Percentiles rank a stretch among this genome's conserved stretches.
Evolutionary conservation across 345 rosid species (phyloP).

Genomic region (Ricinus communis): DNA sequence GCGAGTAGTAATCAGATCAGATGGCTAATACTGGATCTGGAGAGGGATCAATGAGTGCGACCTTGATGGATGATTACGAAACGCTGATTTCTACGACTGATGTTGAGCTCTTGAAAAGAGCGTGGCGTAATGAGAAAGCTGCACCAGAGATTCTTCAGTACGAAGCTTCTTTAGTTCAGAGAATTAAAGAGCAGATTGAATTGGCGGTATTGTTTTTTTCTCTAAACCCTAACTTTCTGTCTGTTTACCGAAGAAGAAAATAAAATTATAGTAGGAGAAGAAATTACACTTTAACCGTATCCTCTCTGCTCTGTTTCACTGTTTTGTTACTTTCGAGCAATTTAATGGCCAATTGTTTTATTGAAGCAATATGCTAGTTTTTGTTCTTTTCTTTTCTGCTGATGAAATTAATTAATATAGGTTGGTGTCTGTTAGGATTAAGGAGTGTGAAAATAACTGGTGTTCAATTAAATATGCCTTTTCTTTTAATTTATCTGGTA

Average conservation of each 20-base stretch:
- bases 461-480: too few relatives aligned
- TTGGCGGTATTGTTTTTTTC: conserved; percentile 42
- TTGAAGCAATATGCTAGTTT: too few relatives aligned
- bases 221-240: too few relatives aligned
- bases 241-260: too few relatives aligned
- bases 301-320: too few relatives aligned
- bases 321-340: not conserved
- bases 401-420: too few relatives aligned
- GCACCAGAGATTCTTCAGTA: conserved; percentile 83
- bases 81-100: conserved; percentile 59
- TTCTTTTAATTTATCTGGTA: too few relatives aligned
- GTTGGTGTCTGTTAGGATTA: not conserved
- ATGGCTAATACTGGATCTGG: conserved; percentile 31
- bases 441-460: too few relatives aligned
- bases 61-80: conserved; percentile 52
- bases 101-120: conserved; percentile 61
- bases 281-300: too few relatives aligned
- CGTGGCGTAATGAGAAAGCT: conserved; percentile 94
- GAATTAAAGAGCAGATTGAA: conserved; percentile 60
- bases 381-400: too few relatives aligned
- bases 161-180: conserved; percentile 48
- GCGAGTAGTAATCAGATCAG: not conserved
- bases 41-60: conserved; percentile 9
- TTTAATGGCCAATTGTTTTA: not conserved
- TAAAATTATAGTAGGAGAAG: too few relatives aligned